These are phyloP conservation scores for Suhomyces chickasaworum DNA, from an alignment of 1,139 yeast species.

Conservation along the genomic window DNA sequence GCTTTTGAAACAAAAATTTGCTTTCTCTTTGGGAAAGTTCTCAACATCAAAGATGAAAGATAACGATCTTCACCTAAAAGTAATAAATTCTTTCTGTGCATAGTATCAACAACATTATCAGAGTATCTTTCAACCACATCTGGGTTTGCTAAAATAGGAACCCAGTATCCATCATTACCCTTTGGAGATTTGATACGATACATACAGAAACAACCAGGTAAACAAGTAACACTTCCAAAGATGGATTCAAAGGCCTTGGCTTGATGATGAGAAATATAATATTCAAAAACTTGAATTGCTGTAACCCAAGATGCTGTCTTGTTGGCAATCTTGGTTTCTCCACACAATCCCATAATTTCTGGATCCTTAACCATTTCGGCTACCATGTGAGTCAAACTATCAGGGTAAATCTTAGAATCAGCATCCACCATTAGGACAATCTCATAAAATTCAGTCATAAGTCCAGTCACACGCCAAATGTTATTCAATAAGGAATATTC, in stretches of 20 bases:
- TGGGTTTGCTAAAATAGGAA: slow-evolving; percentile 92
- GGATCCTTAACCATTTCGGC: slow-evolving; percentile 94
- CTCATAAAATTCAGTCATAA: slow-evolving; percentile 86
- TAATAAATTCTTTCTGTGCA: slow-evolving; percentile 86
- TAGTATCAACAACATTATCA: slow-evolving; percentile 82
- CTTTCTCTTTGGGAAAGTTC: slow-evolving; percentile 89
- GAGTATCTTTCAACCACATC: slow-evolving; percentile 95
- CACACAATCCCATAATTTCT: slow-evolving; percentile 90
- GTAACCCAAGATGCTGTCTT: slow-evolving; percentile 90
- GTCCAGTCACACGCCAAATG: slow-evolving; percentile 86
- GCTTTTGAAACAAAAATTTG: slow-evolving; percentile 95
- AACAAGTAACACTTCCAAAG: slow-evolving; percentile 95
- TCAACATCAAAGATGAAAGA: slow-evolving; percentile 84
- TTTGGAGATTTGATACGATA: slow-evolving; percentile 93
- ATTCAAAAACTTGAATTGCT: slow-evolving; percentile 93
- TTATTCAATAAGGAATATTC: slow-evolving; percentile 79
- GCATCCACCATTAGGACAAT: slow-evolving; percentile 94
- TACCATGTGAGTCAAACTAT: slow-evolving; percentile 87
- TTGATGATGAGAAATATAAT: slow-evolving; percentile 94
- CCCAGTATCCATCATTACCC: slow-evolving; percentile 91
- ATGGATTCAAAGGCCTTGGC: slow-evolving; percentile 95
- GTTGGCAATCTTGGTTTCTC: slow-evolving; percentile 93
- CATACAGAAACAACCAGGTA: slow-evolving; percentile 97
- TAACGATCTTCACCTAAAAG: slow-evolving; percentile 93
- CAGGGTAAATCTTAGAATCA: slow-evolving; percentile 90